Percentiles rank a stretch among this genome's conserved stretches.
phyloP scores from a whole-genome alignment of 164 flowering plant genomes.

The Vitis amurensis region DNA sequence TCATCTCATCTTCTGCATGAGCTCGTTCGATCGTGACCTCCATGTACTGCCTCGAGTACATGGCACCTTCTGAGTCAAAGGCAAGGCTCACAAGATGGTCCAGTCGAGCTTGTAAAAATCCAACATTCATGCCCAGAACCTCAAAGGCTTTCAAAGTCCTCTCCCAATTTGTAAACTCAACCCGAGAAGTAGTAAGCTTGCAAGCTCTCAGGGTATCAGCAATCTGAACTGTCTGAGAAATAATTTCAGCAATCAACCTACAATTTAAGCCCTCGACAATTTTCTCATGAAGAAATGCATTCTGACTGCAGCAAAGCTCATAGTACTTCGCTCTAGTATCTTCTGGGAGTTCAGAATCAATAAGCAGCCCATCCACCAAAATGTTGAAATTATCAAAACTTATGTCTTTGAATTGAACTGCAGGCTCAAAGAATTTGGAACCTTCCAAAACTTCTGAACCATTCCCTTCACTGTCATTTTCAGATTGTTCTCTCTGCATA shows the following conservation, averaged over 20 bases:
- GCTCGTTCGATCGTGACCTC: conserved; percentile 29
- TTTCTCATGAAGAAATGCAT: conserved; percentile 34
- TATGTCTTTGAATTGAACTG: conserved; percentile 28
- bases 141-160: conserved; percentile 46
- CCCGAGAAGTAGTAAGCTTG: conserved; percentile 28
- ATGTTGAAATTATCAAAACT: conserved; percentile 32
- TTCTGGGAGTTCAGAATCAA: conserved; percentile 37
- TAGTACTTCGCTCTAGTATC: conserved; percentile 32
- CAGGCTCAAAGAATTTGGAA: conserved; percentile 17
- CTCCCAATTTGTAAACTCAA: conserved; percentile 43
- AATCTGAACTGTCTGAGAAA: conserved; percentile 39
- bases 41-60: conserved; percentile 24
- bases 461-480: conserved; percentile 31
- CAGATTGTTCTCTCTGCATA: conserved; percentile 29
- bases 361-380: conserved; percentile 26
- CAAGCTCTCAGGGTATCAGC: conserved; percentile 46
- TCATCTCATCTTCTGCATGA: conserved; percentile 19
- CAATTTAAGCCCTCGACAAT: conserved; percentile 30
- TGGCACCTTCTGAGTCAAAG: conserved; percentile 32
- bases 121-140: conserved; percentile 57
- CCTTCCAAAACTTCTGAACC: conserved; percentile 31
- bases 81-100: conserved; percentile 29
- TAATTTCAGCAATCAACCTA: conserved; percentile 31
- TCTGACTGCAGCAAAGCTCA: conserved; percentile 43
- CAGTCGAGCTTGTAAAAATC: conserved; percentile 42